A percentile compares a stretch with the other conserved stretches of the same genome.
Conservation (phyloP, 176 grass and related monocot genomes). For the Neostapfia colusana region DNA sequence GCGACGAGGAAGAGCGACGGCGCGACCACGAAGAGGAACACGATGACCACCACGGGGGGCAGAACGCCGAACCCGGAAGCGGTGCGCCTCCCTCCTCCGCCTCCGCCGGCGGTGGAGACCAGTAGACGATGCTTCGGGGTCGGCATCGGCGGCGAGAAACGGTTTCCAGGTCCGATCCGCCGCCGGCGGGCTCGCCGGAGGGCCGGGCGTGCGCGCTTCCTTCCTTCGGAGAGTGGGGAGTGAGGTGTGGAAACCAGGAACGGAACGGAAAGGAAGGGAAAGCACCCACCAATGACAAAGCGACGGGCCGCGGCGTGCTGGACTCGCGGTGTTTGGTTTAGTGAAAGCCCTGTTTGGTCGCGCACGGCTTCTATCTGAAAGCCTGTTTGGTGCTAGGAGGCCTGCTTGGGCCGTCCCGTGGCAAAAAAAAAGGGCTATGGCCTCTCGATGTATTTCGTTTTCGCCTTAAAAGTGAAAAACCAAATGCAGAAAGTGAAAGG, state of each 20-base stretch:
- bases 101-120: conserved; percentile 28
- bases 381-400: neutral
- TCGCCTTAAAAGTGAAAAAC: neutral
- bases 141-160: conserved; percentile 41
- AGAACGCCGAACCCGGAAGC: conserved; percentile 33
- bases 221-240: conserved; percentile 12
- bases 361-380: neutral
- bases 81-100: conserved; percentile 51
- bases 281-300: neutral
- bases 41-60: conserved; percentile 54
- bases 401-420: neutral
- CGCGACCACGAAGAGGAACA: conserved; percentile 68
- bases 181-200: conserved; percentile 23
- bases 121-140: conserved; percentile 58
- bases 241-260: neutral
- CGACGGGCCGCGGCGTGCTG: neutral
- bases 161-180: neutral
- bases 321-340: neutral
- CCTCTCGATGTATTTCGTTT: neutral
- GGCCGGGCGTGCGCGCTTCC: neutral
- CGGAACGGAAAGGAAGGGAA: conserved; percentile 6
- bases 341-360: too few species aligned
- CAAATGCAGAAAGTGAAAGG: too few species aligned
- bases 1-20: conserved; percentile 58
- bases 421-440: neutral